Percentiles rank a stretch among this genome's conserved stretches.
Evolutionary conservation across 768 basidiomycete genomes (phyloP).

Genomic region (Naganishia vaughanmartiniae): DNA sequence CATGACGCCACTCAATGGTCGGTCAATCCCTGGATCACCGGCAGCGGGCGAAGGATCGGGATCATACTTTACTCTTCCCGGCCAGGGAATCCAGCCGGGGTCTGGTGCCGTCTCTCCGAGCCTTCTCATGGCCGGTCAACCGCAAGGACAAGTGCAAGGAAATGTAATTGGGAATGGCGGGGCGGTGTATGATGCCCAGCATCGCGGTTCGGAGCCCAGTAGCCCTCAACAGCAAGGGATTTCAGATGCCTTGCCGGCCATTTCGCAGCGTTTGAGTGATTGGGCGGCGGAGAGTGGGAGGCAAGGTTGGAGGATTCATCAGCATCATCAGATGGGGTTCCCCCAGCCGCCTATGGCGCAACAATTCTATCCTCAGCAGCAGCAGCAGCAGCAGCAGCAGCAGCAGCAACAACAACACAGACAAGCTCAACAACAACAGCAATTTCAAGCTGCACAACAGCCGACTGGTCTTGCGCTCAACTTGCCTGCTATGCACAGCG

Average conservation of each 20-base stretch:
- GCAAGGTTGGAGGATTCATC: slow-evolving; percentile 1
- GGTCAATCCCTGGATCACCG: slow-evolving; percentile 29
- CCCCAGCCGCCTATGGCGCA: not conserved
- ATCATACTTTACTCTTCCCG: slow-evolving; percentile 1
- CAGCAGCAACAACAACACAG: slow-evolving; percentile 7
- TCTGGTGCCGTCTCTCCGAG: slow-evolving; percentile 30
- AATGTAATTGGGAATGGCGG: not conserved
- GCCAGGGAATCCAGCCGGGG: slow-evolving; percentile 21
- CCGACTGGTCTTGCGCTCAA: slow-evolving; percentile 12
- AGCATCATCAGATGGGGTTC: slow-evolving; percentile 4
- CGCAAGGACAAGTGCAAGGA: not conserved
- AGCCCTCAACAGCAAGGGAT: slow-evolving; percentile 18
- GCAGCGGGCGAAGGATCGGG: not conserved
- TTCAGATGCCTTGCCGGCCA: slow-evolving; percentile 29
- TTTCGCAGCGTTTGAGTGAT: slow-evolving; percentile 28
- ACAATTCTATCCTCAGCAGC: slow-evolving; percentile 1
- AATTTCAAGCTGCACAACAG: slow-evolving; percentile 4
- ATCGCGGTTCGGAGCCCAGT: not conserved
- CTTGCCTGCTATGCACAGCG: not conserved
- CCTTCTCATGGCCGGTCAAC: slow-evolving; percentile 18
- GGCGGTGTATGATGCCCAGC: not conserved
- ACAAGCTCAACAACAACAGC: not conserved
- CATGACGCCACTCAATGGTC: slow-evolving; percentile 32
- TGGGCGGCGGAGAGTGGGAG: slow-evolving; percentile 29
- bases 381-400: slow-evolving; percentile 5